A percentile compares a stretch with the other conserved stretches of the same genome.
These are phyloP conservation scores for Breynia disticha DNA, from an alignment of 441 rosid species.

Conservation along the genomic window DNA sequence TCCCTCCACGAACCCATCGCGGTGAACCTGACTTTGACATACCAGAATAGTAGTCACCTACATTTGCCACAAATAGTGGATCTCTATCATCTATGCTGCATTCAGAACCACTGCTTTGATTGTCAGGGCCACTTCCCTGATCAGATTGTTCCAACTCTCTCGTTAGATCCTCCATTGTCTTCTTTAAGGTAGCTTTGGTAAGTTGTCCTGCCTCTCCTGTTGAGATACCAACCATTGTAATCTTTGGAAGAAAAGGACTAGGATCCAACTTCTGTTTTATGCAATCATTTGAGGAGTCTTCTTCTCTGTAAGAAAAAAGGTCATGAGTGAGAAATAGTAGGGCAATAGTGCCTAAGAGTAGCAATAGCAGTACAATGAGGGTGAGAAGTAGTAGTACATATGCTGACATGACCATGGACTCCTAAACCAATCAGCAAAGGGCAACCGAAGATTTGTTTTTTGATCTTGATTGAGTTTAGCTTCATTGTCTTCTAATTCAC, in stretches of 20 bases:
- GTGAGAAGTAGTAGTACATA: too few species aligned
- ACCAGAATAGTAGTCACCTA: slow-evolving; percentile 75
- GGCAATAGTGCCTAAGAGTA: too few species aligned
- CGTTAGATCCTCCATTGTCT: slow-evolving; percentile 73
- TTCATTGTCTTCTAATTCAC: slow-evolving; percentile 28
- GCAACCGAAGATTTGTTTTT: slow-evolving; percentile 43
- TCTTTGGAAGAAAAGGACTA: slow-evolving; percentile 83
- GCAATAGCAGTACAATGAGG: too few species aligned
- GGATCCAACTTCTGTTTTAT: slow-evolving; percentile 29
- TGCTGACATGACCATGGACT: slow-evolving; percentile 37
- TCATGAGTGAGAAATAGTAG: background rate
- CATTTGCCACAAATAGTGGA: slow-evolving; percentile 90
- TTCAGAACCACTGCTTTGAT: slow-evolving; percentile 15
- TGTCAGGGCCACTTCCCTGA: slow-evolving; percentile 28
- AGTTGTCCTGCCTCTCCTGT: slow-evolving; percentile 65
- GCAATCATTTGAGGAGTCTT: slow-evolving; percentile 22
- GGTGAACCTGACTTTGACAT: slow-evolving; percentile 53
- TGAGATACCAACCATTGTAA: slow-evolving; percentile 95
- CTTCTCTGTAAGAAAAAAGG: slow-evolving; percentile 16
- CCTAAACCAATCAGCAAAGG: slow-evolving; percentile 60
- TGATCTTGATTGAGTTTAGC: slow-evolving; percentile 16
- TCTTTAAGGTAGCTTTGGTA: slow-evolving; percentile 73
- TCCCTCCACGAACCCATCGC: slow-evolving; percentile 49
- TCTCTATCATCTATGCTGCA: slow-evolving; percentile 54
- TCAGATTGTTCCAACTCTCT: slow-evolving; percentile 68